Evolutionary conservation across 768 basidiomycete species (phyloP).

Genomic region (Leccinum barrowsii): DNA sequence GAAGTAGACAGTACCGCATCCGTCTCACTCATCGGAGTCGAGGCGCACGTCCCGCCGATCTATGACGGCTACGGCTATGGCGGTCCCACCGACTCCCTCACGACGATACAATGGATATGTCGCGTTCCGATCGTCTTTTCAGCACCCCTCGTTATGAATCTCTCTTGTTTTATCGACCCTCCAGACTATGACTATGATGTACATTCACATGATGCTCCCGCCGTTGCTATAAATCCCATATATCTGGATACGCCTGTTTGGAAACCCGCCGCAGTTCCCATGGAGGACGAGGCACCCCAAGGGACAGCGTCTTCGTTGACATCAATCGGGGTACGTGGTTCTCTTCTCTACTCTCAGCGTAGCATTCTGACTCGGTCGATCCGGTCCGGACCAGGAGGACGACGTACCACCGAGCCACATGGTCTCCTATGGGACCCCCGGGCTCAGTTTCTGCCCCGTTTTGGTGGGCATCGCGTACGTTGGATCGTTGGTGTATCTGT

Average conservation of each 20-base stretch:
- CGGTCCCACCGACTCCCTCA: background rate
- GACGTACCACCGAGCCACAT: background rate
- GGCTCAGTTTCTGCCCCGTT: constrained; percentile 23
- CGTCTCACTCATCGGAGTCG: background rate
- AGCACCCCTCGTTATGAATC: background rate
- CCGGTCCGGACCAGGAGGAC: background rate
- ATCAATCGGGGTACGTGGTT: background rate
- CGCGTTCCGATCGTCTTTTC: constrained; percentile 3
- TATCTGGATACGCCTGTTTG: constrained; percentile 1
- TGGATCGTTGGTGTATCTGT: constrained; percentile 16
- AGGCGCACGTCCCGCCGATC: background rate
- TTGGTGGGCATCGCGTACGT: constrained; percentile 10
- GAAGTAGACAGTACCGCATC: background rate
- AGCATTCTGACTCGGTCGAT: background rate
- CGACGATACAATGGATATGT: constrained; percentile 1
- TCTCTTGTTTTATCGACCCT: constrained; percentile 1
- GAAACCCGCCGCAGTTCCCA: background rate
- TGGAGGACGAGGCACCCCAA: background rate
- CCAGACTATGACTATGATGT: background rate
- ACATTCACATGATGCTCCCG: background rate
- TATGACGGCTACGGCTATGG: background rate
- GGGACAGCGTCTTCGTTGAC: background rate
- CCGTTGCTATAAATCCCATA: background rate
- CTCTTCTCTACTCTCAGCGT: background rate
- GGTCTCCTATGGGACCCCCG: constrained; percentile 3